Evolutionary conservation across 2,329 filamentous ascomycete species (phyloP).

Genomic region (Aureobasidium sp.): DNA sequence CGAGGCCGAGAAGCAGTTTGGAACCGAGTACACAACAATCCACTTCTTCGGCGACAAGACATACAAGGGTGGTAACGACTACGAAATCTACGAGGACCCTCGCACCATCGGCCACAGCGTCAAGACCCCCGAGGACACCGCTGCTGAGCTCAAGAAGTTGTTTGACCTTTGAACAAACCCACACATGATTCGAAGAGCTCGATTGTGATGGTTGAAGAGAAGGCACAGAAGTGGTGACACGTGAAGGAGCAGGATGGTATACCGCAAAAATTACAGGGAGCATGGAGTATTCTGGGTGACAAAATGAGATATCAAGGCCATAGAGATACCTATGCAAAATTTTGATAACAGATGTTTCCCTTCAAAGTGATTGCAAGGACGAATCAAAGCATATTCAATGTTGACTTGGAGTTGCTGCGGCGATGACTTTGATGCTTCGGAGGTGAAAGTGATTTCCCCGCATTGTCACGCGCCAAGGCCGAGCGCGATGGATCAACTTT

Average conservation of each 20-base stretch:
- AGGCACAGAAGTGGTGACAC: background rate
- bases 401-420: background rate
- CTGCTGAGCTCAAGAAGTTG: constrained; percentile 67
- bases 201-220: background rate
- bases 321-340: background rate
- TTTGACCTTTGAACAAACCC: constrained; percentile 42
- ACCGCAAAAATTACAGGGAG: background rate
- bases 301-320: background rate
- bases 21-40: constrained; percentile 72
- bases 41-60: constrained; percentile 99
- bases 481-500: background rate
- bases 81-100: constrained; percentile 78
- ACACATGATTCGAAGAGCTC: constrained; percentile 5
- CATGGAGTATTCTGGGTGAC: background rate
- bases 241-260: background rate
- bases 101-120: constrained; percentile 83
- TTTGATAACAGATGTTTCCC: background rate
- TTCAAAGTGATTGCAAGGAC: background rate
- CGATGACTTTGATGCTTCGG: background rate
- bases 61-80: constrained; percentile 84
- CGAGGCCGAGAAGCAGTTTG: constrained; percentile 59
- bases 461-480: background rate
- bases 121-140: constrained; percentile 72
- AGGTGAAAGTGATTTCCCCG: background rate
- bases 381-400: background rate